phyloP scores from a whole-genome alignment of 139 green algal genomes.

The Chlamydomonas schloesseri region DNA sequence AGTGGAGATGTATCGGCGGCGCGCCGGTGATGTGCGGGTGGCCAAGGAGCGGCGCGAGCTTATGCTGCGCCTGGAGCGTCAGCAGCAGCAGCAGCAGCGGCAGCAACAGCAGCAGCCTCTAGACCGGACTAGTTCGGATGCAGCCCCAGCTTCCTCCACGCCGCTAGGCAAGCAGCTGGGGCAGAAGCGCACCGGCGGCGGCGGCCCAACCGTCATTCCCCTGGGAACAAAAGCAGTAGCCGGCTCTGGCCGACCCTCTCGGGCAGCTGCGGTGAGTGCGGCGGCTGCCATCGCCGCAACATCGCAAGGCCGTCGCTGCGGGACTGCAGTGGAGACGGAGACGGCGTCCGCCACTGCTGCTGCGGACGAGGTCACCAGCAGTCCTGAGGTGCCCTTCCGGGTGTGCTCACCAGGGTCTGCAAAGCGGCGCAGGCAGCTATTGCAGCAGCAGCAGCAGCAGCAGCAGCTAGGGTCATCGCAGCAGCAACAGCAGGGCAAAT shows the following conservation, averaged over 20 bases:
- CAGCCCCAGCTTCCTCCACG: too few relatives aligned
- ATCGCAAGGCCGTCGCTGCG: neutral
- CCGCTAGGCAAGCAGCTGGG: too few relatives aligned
- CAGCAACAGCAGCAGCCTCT: neutral
- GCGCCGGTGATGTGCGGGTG: neutral
- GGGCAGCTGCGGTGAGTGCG: neutral
- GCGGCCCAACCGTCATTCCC: neutral
- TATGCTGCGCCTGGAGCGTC: neutral
- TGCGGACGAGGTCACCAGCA: too few relatives aligned
- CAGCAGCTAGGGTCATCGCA: too few relatives aligned
- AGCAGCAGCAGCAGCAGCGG: neutral
- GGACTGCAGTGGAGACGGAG: too few relatives aligned
- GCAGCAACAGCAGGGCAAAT: neutral
- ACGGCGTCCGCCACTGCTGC: too few relatives aligned
- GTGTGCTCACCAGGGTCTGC: slow-evolving; percentile 25
- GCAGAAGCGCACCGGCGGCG: too few relatives aligned
- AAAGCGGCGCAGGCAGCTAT: neutral
- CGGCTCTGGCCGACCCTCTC: neutral
- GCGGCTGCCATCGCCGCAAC: neutral
- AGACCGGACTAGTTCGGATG: neutral
- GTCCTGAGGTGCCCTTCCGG: neutral
- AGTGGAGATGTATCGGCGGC: slow-evolving; percentile 16
- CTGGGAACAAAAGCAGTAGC: neutral
- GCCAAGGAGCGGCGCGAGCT: neutral
- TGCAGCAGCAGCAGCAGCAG: neutral